Conservation (phyloP, 2,329 filamentous ascomycete species). For the Aspergillus unguis region DNA sequence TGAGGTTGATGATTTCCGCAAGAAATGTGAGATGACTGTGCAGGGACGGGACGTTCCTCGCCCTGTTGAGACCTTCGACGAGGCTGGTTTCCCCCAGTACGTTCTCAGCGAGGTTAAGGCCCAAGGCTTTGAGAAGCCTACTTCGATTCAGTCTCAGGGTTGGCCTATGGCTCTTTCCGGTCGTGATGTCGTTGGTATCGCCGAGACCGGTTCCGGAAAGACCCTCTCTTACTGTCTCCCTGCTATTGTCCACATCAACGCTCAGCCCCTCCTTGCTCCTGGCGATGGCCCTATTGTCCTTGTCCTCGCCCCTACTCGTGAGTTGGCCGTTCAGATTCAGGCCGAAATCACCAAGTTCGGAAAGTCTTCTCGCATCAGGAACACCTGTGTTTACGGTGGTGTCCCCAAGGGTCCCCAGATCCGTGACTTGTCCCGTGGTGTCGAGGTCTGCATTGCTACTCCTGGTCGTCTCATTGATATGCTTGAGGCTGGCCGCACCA, state of each 20-base stretch:
- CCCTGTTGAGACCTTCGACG: slow-evolving; percentile 94
- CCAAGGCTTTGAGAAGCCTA: slow-evolving; percentile 90
- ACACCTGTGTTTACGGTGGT: slow-evolving; percentile 98
- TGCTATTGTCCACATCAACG: slow-evolving; percentile 98
- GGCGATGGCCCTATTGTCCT: slow-evolving; percentile 96
- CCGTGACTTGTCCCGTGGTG: slow-evolving; percentile 86
- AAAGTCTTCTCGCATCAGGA: slow-evolving; percentile 94
- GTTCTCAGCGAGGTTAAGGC: slow-evolving; percentile 99
- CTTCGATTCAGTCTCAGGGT: slow-evolving; percentile 94
- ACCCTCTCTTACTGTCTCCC: slow-evolving; percentile 97
- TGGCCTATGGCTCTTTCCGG: slow-evolving; percentile 99
- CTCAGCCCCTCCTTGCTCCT: slow-evolving; percentile 89
- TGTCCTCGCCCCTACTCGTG: slow-evolving; percentile 92
- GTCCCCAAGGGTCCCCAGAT: slow-evolving; percentile 98
- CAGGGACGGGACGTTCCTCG: slow-evolving; percentile 79
- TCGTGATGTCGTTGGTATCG: slow-evolving; percentile 97
- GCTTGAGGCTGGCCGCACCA: slow-evolving; percentile 96
- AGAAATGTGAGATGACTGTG: slow-evolving; percentile 78
- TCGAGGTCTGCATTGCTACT: slow-evolving; percentile 98
- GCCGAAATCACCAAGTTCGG: slow-evolving; percentile 98
- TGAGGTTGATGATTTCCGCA: slow-evolving; percentile 86
- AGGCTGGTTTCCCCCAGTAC: slow-evolving; percentile 94
- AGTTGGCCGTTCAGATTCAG: slow-evolving; percentile 97
- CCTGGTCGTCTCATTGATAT: slow-evolving; percentile 98
- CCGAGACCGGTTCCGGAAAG: slow-evolving; percentile 98